Evolutionary conservation across 1,139 yeast genomes (phyloP), one percentile per base, ranked within the genome.

Genomic region (Geotrichum carabidarum): DNA sequence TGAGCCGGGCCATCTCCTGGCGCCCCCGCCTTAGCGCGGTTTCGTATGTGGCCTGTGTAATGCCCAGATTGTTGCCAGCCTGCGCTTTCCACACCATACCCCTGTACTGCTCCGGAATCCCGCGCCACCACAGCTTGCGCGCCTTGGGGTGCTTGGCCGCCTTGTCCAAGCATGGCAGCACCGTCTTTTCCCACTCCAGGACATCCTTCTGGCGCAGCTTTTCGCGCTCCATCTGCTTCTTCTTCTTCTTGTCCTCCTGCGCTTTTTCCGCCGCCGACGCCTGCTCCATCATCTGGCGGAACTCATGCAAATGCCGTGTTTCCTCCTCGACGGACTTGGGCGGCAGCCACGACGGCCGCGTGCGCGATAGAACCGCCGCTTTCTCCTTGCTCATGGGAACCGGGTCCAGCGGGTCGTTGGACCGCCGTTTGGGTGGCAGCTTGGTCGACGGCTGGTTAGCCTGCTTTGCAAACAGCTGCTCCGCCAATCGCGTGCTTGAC

Each of bases 341-440:
- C 1, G 93, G 91, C 44, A 85, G 68, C 74, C 83, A 80, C 0
- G 78, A 70, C 14, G 87, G 91, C 50, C 93, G 72, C 0, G 90
- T 83, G 37, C 74, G 72, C 0, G 83, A 68, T 36, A 76, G 27
- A 36, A 44, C 48, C 58, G 72, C 68, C 36, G 66, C 59, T 49
- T 71, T 70, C 38, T 62, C 59, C 32, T 59, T 58, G 34, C 65
- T 62, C 14, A 55, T 45, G 9, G 70, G 66, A 2, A 58, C 51
- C 7, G 52, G 37, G 34, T 56, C 61, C 43, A 62, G 54, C 5
- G 51, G 54, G 30, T 54, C 59, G 31, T n/a, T 18, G 8, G 50
- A 32, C 22, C 55, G 44, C n/a, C 51, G 48, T 41, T 45, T 51
- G 30, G 53, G 53, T 57, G 56, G 56, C 30, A 51, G 52, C 12